Base-by-base conservation (phyloP, 139 green algal species). In the Volvox reticuliferus region DNA sequence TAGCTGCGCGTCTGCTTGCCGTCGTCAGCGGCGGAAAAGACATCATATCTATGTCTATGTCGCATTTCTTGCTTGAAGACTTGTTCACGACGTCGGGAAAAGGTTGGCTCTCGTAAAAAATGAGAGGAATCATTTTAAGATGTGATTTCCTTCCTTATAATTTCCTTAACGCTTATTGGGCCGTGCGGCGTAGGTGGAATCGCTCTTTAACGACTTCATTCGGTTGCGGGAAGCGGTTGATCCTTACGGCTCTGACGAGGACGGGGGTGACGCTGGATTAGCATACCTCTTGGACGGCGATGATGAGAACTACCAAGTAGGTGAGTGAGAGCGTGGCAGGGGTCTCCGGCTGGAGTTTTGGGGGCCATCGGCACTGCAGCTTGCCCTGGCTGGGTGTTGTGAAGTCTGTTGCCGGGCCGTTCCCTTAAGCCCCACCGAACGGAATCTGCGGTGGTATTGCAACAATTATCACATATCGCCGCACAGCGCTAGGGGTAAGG, bases 181-280 rank as follows among this genome's bases (percentile, higher is more conserved):
- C 65, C 16, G 65, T 73, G 65, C 65, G 12, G 0, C 32, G 3
- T 68, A 95, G 92, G 89, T 96, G 13, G 92, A 96, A 87, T 68
- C 79, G 21, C 69, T 96, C 16, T 77, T 96, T 75, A 94, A 95
- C 32, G 94, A 96, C 79, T 95, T 93, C 71, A 69, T 96, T 61
- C 87, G 89, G 35, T 84, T 96, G 33, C 24, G 32, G 16, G 92
- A 94, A 77, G 91, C 91, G 44, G 28, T 13, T 33, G 33, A 77
- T 17, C 67, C 2, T 28, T 63, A 24, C 44, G 37, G 13, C 12
- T 19, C 1, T 1, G 65, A 71, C n/a, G 20, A 55, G n/a, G 71
- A 84, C 33, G 33, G 1, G 13, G 80, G 80, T 62, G 68, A 37
- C 24, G 69, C 69, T 6, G 82, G 85, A 1, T 65, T 92, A 35